Conservation (phyloP, 176 grass and related monocot species). For the Avena atlantica region DNA sequence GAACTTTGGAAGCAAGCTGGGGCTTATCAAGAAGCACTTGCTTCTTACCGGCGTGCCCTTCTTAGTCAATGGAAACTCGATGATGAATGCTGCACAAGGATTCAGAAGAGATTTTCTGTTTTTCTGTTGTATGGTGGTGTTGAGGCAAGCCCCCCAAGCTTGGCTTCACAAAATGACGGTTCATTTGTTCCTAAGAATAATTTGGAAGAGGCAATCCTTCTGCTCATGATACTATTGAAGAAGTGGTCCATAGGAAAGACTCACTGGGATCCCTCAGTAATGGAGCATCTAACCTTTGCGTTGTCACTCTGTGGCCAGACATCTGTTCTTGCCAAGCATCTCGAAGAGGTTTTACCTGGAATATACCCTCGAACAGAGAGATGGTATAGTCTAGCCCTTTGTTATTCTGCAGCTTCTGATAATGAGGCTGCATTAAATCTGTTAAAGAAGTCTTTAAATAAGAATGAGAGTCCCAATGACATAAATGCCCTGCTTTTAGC, state of each 20-base stretch:
- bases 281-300: slow-evolving; percentile 92
- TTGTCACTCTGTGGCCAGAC: slow-evolving; percentile 87
- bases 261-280: slow-evolving; percentile 89
- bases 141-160: slow-evolving; percentile 75
- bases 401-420: slow-evolving; percentile 65
- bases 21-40: slow-evolving; percentile 72
- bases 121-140: slow-evolving; percentile 87
- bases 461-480: slow-evolving; percentile 76
- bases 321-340: slow-evolving; percentile 69
- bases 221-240: slow-evolving; percentile 84
- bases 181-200: slow-evolving; percentile 95
- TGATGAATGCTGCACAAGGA: slow-evolving; percentile 78
- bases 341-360: slow-evolving; percentile 88
- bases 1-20: slow-evolving; percentile 96
- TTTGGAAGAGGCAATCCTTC: slow-evolving; percentile 92
- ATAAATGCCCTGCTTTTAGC: slow-evolving; percentile 75
- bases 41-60: slow-evolving; percentile 86
- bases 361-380: slow-evolving; percentile 82
- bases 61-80: slow-evolving; percentile 97
- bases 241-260: slow-evolving; percentile 84
- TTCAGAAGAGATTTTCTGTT: slow-evolving; percentile 93
- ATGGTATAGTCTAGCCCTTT: slow-evolving; percentile 89
- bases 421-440: slow-evolving; percentile 81
- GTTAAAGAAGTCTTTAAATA: slow-evolving; percentile 79
- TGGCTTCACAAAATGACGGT: slow-evolving; percentile 83